These are phyloP conservation scores for Alternaria brassicae DNA, from an alignment of 2,329 filamentous ascomycete genomes.

Conservation along the genomic window DNA sequence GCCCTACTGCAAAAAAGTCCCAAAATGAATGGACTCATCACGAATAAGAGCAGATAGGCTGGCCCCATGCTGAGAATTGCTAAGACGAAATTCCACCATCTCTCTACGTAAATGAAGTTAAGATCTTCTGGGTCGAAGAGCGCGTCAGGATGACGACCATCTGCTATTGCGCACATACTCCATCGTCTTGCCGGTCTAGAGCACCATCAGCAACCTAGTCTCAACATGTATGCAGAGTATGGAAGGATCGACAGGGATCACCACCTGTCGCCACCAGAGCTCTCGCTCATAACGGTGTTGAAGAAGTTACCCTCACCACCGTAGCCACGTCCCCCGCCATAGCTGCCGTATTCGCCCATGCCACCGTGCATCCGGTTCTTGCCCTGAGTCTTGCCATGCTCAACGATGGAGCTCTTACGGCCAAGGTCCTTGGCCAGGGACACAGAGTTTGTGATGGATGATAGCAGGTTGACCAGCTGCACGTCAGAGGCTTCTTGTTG, in stretches of 20 bases:
- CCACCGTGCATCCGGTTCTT: slow-evolving; percentile 30
- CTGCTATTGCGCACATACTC: not conserved
- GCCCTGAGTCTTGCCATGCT: slow-evolving; percentile 48
- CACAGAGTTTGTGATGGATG: slow-evolving; percentile 75
- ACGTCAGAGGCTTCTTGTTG: slow-evolving; percentile 85
- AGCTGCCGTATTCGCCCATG: slow-evolving; percentile 26
- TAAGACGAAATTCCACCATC: not conserved
- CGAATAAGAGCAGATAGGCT: slow-evolving; percentile 4
- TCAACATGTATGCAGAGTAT: not conserved
- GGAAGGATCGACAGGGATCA: not conserved
- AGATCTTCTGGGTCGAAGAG: slow-evolving; percentile 1
- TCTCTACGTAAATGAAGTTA: not conserved
- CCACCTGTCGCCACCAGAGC: slow-evolving; percentile 20
- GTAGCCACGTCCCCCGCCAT: not conserved
- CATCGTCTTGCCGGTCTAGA: not conserved
- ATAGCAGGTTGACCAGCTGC: slow-evolving; percentile 76
- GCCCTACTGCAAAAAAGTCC: not conserved
- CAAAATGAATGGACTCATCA: not conserved
- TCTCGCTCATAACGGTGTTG: slow-evolving; percentile 29
- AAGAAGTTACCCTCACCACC: slow-evolving; percentile 32
- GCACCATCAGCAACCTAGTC: not conserved
- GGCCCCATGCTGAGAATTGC: slow-evolving; percentile 7
- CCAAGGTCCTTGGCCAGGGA: slow-evolving; percentile 75
- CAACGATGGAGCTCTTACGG: slow-evolving; percentile 68
- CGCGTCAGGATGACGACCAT: not conserved